Conservation (phyloP, 179 eudicot genomes). For the Spergularia azorica region DNA sequence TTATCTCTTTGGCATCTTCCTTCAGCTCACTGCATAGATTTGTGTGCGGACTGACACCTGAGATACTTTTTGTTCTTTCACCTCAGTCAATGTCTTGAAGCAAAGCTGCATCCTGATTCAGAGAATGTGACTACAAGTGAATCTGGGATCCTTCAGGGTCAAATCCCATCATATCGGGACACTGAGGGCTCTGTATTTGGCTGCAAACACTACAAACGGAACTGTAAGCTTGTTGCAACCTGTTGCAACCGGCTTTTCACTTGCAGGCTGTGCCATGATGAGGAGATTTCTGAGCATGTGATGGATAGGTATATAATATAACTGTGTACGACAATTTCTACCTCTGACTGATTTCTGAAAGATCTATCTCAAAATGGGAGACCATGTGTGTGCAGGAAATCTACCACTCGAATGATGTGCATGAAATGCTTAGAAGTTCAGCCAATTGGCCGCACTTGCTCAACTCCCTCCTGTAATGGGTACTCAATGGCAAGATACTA, state of each 20-base stretch:
- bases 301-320: conserved; percentile 81
- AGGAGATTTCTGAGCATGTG: conserved; percentile 67
- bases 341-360: conserved; percentile 5
- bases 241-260: conserved; percentile 81
- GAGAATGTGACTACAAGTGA: conserved; percentile 35
- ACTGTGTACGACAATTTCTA: conserved; percentile 1
- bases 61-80: conserved; percentile 16
- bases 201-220: conserved; percentile 91
- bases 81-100: conserved; percentile 60
- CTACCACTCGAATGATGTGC: conserved; percentile 86
- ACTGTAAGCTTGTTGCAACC: conserved; percentile 82
- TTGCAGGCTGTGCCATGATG: conserved; percentile 92
- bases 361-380: conserved; percentile 13
- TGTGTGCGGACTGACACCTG: conserved; percentile 16
- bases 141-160: conserved; percentile 64
- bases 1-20: neutral
- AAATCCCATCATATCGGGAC: conserved; percentile 72
- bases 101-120: conserved; percentile 45
- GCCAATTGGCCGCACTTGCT: conserved; percentile 66
- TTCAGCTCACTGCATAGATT: neutral
- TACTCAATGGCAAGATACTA: conserved; percentile 83
- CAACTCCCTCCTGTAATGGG: conserved; percentile 57
- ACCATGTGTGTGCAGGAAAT: conserved; percentile 56
- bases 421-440: conserved; percentile 87
- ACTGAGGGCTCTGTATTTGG: conserved; percentile 57